These are phyloP conservation scores for Termitomyces bulborhizus DNA, from an alignment of 768 basidiomycete species.

Conservation along the genomic window DNA sequence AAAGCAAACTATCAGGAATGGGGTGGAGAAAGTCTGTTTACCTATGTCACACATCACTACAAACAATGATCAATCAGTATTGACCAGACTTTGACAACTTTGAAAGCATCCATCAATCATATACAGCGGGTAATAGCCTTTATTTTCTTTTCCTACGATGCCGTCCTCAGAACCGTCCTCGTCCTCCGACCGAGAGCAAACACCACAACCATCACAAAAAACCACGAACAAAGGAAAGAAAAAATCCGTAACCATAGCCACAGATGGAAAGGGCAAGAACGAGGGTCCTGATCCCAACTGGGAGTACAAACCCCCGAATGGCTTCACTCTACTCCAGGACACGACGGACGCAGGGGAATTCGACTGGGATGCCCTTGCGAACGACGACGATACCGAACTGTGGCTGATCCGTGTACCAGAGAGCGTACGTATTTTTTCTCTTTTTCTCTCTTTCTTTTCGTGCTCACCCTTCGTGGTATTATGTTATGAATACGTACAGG, in stretches of 20 bases:
- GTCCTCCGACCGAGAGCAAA: conserved; percentile 7
- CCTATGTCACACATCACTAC: too few relatives aligned
- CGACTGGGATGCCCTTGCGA: conserved; percentile 61
- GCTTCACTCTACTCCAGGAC: conserved; percentile 41
- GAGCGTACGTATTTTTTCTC: conserved; percentile 37
- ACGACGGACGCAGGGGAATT: conserved; percentile 44
- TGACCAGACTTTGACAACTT: too few relatives aligned
- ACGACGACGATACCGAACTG: conserved; percentile 55
- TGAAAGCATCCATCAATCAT: neutral
- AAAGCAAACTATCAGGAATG: too few relatives aligned
- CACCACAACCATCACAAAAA: neutral
- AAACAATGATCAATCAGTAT: too few relatives aligned
- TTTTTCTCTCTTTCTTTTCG: neutral
- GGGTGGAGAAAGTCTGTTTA: too few relatives aligned
- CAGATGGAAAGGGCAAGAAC: conserved; percentile 32
- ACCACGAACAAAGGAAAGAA: conserved; percentile 10
- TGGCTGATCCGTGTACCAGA: conserved; percentile 70
- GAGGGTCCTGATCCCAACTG: conserved; percentile 51
- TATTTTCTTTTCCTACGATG: neutral
- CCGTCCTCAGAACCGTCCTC: conserved; percentile 12
- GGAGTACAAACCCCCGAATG: conserved; percentile 56
- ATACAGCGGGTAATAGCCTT: too few relatives aligned
- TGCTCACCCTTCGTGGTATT: too few relatives aligned
- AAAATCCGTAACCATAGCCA: neutral
- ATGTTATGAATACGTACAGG: conserved; percentile 26